These are phyloP conservation scores for Emergomyces orientalis DNA, from an alignment of 2,329 filamentous ascomycete genomes.

Conservation along the genomic window DNA sequence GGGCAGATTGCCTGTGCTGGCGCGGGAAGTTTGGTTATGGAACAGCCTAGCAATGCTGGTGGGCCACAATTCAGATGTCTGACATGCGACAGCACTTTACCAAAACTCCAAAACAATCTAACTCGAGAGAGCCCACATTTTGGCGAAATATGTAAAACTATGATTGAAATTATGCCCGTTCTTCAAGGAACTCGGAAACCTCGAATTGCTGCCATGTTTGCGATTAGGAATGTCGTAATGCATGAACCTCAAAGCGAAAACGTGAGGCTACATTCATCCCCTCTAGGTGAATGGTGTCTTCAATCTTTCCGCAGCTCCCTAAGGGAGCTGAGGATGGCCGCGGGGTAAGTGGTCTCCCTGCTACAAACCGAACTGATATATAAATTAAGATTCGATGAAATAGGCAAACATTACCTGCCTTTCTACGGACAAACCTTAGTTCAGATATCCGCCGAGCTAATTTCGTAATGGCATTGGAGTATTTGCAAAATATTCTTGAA, in stretches of 20 bases:
- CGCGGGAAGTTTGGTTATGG: slow-evolving; percentile 37
- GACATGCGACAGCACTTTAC: slow-evolving; percentile 30
- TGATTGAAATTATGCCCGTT: slow-evolving; percentile 34
- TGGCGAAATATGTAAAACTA: slow-evolving; percentile 34
- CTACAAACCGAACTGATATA: slow-evolving; percentile 13
- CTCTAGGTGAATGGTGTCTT: slow-evolving; percentile 69
- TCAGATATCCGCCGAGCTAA: slow-evolving; percentile 50
- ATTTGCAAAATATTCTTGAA: slow-evolving; percentile 63
- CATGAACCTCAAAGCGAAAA: slow-evolving; percentile 54
- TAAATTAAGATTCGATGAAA: slow-evolving; percentile 12
- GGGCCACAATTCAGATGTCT: slow-evolving; percentile 24
- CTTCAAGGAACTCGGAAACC: slow-evolving; percentile 46
- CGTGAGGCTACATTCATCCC: slow-evolving; percentile 58
- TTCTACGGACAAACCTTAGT: slow-evolving; percentile 47
- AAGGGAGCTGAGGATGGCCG: slow-evolving; percentile 73
- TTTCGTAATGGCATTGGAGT: slow-evolving; percentile 58
- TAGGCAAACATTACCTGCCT: slow-evolving; percentile 56
- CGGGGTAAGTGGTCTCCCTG: slow-evolving; percentile 44
- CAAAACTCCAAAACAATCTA: slow-evolving; percentile 13
- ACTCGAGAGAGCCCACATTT: slow-evolving; percentile 19
- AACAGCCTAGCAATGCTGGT: slow-evolving; percentile 20
- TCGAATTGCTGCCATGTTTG: slow-evolving; percentile 61
- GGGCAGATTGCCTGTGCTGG: slow-evolving; percentile 50
- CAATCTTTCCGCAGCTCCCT: slow-evolving; percentile 73
- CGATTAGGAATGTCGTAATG: slow-evolving; percentile 57